These are phyloP conservation scores for Pythium aquatile DNA, from an alignment of 352 stramenopile genomes.

Conservation along the genomic window DNA sequence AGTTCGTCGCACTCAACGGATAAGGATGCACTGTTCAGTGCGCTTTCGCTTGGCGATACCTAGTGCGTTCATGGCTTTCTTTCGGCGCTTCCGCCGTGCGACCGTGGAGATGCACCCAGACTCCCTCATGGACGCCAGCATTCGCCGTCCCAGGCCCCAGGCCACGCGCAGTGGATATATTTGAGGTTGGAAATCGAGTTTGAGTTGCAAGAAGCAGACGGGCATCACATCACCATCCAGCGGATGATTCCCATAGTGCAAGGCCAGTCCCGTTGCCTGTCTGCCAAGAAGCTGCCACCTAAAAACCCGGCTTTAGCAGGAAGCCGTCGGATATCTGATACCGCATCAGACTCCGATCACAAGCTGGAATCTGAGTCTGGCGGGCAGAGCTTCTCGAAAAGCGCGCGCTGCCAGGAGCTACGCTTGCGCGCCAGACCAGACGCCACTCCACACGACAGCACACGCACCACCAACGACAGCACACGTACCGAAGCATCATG, in stretches of 20 bases:
- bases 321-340: neutral
- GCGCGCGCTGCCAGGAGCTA: neutral
- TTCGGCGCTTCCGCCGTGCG: neutral
- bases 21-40: neutral
- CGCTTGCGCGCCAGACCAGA: neutral
- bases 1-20: neutral
- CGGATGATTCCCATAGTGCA: neutral
- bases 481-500: neutral
- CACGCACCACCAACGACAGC: neutral
- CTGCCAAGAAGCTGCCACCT: neutral
- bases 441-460: conserved; percentile 4
- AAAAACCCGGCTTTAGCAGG: neutral
- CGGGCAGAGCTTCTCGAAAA: conserved; percentile 8
- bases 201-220: neutral
- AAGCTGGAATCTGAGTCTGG: neutral
- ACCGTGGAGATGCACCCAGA: neutral
- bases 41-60: neutral
- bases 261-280: neutral
- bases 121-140: neutral
- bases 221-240: neutral
- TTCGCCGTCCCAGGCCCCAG: neutral
- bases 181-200: neutral
- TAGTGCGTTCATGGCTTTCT: neutral
- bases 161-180: neutral
- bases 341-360: neutral